A percentile compares a stretch with the other conserved stretches of the same genome.
Conservation (phyloP, 2,329 filamentous ascomycete genomes). For the Fusarium beomiforme region DNA sequence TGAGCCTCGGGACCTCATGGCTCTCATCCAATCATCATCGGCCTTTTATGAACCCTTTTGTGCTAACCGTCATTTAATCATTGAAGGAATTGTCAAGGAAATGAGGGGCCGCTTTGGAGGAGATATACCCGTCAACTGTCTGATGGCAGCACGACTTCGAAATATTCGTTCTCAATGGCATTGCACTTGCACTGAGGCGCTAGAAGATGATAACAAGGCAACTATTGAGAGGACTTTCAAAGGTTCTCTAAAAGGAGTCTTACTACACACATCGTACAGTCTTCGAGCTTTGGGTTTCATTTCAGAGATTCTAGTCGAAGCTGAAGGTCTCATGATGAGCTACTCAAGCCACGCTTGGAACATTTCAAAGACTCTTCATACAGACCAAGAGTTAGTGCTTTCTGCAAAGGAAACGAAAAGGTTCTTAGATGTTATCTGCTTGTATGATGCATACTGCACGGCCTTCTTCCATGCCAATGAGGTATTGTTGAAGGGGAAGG, state of each 20-base stretch:
- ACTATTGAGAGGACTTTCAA: fast-evolving
- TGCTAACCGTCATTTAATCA: not conserved
- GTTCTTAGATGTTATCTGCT: not conserved
- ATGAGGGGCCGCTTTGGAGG: not conserved
- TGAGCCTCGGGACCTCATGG: not conserved
- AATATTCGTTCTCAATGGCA: not conserved
- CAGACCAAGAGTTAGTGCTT: fast-evolving
- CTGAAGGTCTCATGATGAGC: not conserved
- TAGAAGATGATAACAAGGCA: too few relatives aligned
- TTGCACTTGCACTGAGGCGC: too few relatives aligned
- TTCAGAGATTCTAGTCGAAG: not conserved
- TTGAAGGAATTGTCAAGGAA: not conserved
- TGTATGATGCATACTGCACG: not conserved
- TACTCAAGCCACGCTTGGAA: not conserved
- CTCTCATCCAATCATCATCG: not conserved
- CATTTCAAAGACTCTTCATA: too few relatives aligned
- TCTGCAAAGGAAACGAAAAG: not conserved
- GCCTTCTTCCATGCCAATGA: not conserved
- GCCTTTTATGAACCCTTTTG: not conserved
- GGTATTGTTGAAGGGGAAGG: too few relatives aligned
- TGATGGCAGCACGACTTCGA: not conserved
- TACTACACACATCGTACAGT: not conserved
- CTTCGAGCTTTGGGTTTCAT: not conserved
- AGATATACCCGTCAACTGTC: not conserved
- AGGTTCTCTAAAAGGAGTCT: not conserved